These are phyloP conservation scores for Arxiozyma telluris DNA, from an alignment of 1,139 yeast genomes.

Conservation along the genomic window DNA sequence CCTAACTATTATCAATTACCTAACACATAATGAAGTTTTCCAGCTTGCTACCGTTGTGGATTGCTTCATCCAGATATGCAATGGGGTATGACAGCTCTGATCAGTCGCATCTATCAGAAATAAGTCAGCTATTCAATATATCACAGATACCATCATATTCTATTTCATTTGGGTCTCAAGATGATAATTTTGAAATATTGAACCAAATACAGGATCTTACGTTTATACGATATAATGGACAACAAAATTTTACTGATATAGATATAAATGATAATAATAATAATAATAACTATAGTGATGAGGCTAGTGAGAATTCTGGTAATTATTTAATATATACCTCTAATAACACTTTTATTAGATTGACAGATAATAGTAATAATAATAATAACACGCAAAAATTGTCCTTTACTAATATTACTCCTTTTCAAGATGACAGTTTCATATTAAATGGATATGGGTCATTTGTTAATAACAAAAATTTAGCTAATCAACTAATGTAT, in stretches of 20 bases:
- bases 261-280: constrained; percentile 10
- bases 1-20: neutral
- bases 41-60: neutral
- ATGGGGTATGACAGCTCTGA: neutral
- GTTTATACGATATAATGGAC: constrained; percentile 47
- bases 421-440: constrained; percentile 29
- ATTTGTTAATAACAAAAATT: constrained; percentile 33
- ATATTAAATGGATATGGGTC: constrained; percentile 37
- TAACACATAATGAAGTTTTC: neutral
- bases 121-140: neutral
- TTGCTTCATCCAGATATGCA: neutral
- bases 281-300: too few relatives aligned
- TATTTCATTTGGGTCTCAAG: neutral
- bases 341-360: constrained; percentile 21
- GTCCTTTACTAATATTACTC: constrained; percentile 23
- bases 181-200: constrained; percentile 45
- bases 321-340: constrained; percentile 25
- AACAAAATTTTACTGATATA: constrained; percentile 33
- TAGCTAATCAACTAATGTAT: constrained; percentile 47
- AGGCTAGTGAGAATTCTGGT: too few relatives aligned
- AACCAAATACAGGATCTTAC: constrained; percentile 61
- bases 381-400: constrained; percentile 19
- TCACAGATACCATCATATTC: neutral
- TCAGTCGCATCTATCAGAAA: neutral
- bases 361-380: constrained; percentile 7